A percentile compares a stretch with the other conserved stretches of the same genome.
These are phyloP conservation scores for Bryoerythrophyllum caledonicum DNA, from an alignment of 225 moss, liverwort and hornwort species.

Conservation along the genomic window DNA sequence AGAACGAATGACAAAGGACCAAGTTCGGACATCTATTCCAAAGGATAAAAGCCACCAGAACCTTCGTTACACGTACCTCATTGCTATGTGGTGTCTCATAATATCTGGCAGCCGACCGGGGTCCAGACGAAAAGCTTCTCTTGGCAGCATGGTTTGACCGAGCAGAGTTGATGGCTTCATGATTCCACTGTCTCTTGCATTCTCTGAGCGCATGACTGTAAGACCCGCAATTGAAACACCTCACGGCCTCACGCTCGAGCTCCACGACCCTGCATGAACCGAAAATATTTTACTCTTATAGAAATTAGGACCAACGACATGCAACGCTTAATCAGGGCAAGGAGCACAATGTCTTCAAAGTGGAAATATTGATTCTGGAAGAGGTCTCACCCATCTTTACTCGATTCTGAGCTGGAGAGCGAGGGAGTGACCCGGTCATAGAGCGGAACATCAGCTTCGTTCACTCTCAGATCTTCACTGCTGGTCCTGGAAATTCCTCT, in stretches of 20 bases:
- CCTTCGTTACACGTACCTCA: constrained; percentile 36
- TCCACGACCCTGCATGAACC: constrained; percentile 36
- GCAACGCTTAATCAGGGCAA: constrained; percentile 1
- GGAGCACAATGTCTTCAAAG: background rate
- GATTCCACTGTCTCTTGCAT: constrained; percentile 70
- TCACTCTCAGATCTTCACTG: constrained; percentile 54
- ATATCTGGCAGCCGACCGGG: constrained; percentile 71
- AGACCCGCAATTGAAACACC: constrained; percentile 96
- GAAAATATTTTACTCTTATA: constrained; percentile 2
- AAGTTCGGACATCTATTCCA: background rate
- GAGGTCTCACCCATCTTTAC: constrained; percentile 63
- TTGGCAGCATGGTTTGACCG: constrained; percentile 55
- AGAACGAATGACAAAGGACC: constrained; percentile 5
- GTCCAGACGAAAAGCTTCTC: constrained; percentile 47
- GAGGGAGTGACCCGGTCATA: constrained; percentile 83
- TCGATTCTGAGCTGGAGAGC: constrained; percentile 56
- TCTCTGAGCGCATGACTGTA: constrained; percentile 80
- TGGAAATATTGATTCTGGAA: background rate
- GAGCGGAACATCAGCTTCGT: constrained; percentile 72
- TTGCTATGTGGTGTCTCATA: constrained; percentile 63
- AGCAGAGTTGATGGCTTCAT: constrained; percentile 67
- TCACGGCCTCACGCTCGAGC: constrained; percentile 55
- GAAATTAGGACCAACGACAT: background rate
- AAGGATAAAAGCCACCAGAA: background rate
- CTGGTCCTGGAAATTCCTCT: constrained; percentile 20